Base-by-base conservation (phyloP, 1,284 basidiomycete genomes). In the Kwoniella shivajii region DNA sequence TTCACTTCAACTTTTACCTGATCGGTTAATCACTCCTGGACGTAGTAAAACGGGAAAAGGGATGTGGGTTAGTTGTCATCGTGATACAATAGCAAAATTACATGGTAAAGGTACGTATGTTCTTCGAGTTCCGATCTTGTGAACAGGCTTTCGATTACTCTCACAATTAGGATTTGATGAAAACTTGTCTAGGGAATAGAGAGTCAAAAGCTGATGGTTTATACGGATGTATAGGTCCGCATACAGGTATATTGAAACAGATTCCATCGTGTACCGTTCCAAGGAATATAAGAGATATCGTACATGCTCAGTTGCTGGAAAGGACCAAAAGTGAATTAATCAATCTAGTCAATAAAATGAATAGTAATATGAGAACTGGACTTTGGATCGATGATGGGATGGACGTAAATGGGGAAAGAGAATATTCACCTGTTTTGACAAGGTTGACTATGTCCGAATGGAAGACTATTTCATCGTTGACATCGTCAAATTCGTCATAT, bases 271-370 rank as follows among this genome's bases (percentile, higher is more conserved):
- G 60, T 5, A 50, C 52, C 33, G 22, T 64, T 18, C 59, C 62
- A 11, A 26, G 41, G 2, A 57, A 57, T 24, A 50, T 68, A 1
- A 9, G 37, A 14, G 45, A 41, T 3, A 62, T 61, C 46, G 55
- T 69, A 1, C 50, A 56, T 9, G 31, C 43, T 5, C 58, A 60
- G 47, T 59, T 69, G 3, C 31, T 42, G 18, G 34, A 38, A 38
- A 54, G 67, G 9, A 54, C 65, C 1, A 16, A 50, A 18, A 54
- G 60, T 44, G 67, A 69, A 33, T 54, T 66, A 0, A 51, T 61
- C 7, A 30, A 49, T 4, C 52, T 61, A 24, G 29, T 39, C 18
- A 44, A 27, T 14, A 27, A 27, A 14, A 14, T 39, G 10, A 29
- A 29, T 33, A 22, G n/a, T 22, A 18, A 20, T 22, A 47, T 33